A percentile compares a stretch with the other conserved stretches of the same genome.
Evolutionary conservation across 306 rosid species (phyloP).

Genomic region (Rubus idaeus): DNA sequence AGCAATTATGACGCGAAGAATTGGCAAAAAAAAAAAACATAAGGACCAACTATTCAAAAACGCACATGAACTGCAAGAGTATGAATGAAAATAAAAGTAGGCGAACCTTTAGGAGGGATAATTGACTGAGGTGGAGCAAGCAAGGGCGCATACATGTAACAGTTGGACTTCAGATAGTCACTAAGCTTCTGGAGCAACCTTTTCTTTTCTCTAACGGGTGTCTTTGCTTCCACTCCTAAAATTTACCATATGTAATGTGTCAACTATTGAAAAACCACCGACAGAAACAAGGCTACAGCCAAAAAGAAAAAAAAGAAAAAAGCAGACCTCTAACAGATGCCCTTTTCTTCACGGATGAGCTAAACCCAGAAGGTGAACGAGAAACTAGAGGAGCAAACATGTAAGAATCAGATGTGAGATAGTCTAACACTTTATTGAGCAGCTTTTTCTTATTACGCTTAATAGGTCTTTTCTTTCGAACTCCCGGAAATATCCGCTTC

Average conservation of each 20-base stretch:
- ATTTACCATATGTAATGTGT: neutral
- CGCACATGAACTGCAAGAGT: no score
- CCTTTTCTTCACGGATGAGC: conserved; percentile 11
- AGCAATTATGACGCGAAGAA: no score
- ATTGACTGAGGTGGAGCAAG: conserved; percentile 34
- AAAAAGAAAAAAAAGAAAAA: neutral
- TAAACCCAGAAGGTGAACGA: conserved; percentile 15
- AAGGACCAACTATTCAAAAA: no score
- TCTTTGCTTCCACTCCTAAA: conserved; percentile 41
- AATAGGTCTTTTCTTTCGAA: conserved; percentile 31
- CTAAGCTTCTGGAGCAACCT: conserved; percentile 34
- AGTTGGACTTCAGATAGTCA: conserved; percentile 59
- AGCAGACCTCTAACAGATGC: conserved; percentile 33
- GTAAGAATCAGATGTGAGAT: conserved; percentile 57
- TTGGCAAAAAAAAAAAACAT: no score
- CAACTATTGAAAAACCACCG: neutral
- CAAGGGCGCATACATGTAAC: conserved; percentile 63
- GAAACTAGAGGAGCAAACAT: conserved; percentile 64
- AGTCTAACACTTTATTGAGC: conserved; percentile 40
- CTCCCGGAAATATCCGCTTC: conserved; percentile 23
- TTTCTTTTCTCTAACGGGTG: conserved; percentile 29
- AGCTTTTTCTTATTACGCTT: conserved; percentile 44
- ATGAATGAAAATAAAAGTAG: neutral
- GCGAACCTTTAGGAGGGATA: conserved; percentile 39
- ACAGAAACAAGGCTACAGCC: neutral